Conservation (phyloP, 192 early-diverging fungal genomes). For the Coemansia sp. region DNA sequence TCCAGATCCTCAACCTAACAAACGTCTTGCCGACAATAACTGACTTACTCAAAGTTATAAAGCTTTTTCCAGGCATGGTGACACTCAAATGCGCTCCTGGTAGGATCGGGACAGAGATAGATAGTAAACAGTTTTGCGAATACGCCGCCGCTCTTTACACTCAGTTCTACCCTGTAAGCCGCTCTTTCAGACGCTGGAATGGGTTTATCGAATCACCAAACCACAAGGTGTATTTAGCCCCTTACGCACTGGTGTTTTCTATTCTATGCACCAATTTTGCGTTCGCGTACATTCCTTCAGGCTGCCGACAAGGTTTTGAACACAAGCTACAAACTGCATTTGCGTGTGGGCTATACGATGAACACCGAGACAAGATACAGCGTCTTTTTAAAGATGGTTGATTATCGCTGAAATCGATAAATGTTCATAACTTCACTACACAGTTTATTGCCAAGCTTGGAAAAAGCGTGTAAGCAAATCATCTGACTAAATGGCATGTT, state of each 20-base stretch:
- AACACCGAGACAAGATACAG: constrained; percentile 7
- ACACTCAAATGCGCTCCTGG: not conserved
- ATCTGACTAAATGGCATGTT: too few relatives aligned
- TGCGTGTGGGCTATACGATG: constrained; percentile 6
- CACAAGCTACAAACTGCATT: constrained; percentile 2
- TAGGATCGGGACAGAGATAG: not conserved
- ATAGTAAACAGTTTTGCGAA: not conserved
- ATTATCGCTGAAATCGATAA: too few relatives aligned
- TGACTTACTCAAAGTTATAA: not conserved
- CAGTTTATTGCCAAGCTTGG: too few relatives aligned
- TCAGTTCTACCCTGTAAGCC: not conserved
- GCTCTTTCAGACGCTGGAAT: not conserved
- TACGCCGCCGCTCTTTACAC: not conserved
- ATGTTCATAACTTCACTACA: too few relatives aligned
- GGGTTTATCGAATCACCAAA: not conserved
- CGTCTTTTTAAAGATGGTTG: not conserved
- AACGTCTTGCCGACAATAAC: not conserved
- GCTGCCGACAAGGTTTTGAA: not conserved
- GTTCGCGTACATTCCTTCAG: not conserved
- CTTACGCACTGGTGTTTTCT: not conserved
- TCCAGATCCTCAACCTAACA: not conserved
- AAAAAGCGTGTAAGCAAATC: too few relatives aligned
- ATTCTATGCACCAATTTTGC: constrained; percentile 4
- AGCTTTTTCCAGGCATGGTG: not conserved
- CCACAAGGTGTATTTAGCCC: not conserved